Evolutionary conservation across 179 eudicot genomes (phyloP).

Genomic region (Sideroxylon spinosum): DNA sequence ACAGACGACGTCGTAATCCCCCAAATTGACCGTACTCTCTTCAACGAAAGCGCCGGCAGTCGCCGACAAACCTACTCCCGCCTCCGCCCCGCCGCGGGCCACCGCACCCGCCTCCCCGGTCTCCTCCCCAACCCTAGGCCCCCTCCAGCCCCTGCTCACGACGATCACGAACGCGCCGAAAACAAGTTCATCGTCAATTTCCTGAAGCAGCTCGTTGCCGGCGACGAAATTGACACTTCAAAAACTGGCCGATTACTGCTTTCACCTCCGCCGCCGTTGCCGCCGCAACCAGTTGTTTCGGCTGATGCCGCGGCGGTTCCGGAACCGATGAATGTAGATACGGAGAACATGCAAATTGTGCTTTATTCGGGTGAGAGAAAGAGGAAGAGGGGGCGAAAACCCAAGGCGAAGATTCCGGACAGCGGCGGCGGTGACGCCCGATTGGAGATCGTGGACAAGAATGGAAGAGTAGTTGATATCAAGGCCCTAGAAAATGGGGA

Average conservation of each 20-base stretch:
- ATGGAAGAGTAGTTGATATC: constrained; percentile 56
- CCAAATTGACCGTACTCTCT: constrained; percentile 25
- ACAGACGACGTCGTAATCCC: constrained; percentile 30
- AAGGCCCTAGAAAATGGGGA: constrained; percentile 36
- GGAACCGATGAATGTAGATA: too few species aligned
- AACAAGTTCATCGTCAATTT: constrained; percentile 24
- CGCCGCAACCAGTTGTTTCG: background rate
- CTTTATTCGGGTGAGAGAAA: constrained; percentile 7
- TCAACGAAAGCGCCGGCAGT: constrained; percentile 43
- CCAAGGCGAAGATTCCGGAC: constrained; percentile 9
- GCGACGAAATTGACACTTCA: background rate
- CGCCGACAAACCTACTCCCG: constrained; percentile 43
- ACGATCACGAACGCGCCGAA: constrained; percentile 18
- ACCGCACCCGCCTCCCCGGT: constrained; percentile 25
- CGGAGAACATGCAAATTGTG: constrained; percentile 9
- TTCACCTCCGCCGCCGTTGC: constrained; percentile 5
- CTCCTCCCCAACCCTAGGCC: constrained; percentile 14
- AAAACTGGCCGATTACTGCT: background rate
- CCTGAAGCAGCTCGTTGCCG: constrained; percentile 23
- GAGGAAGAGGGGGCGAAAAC: constrained; percentile 27
- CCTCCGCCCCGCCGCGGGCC: constrained; percentile 25
- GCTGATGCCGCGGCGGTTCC: background rate
- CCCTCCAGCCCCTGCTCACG: constrained; percentile 12
- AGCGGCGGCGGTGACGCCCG: constrained; percentile 19
- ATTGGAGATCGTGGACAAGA: constrained; percentile 35